A percentile compares a stretch with the other conserved stretches of the same genome.
Conservation (phyloP, 495 filamentous ascomycete genomes). For the Talaromyces borbonicus region DNA sequence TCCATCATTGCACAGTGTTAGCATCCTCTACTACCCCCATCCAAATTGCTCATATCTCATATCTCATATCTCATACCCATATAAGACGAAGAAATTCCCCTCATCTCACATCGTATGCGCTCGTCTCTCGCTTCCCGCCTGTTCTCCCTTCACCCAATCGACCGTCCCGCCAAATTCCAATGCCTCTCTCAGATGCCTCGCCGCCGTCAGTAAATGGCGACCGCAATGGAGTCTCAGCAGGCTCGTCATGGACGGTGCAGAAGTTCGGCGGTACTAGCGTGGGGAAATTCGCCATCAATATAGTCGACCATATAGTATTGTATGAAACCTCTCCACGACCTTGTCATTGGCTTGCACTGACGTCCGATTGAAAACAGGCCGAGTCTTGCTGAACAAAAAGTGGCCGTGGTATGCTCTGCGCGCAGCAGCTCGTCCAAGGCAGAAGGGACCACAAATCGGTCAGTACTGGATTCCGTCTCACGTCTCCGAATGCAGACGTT, state of each 20-base stretch:
- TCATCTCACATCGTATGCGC: too few relatives aligned
- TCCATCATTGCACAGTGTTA: too few relatives aligned
- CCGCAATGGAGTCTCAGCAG: neutral
- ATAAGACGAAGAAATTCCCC: too few relatives aligned
- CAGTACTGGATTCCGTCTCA: too few relatives aligned
- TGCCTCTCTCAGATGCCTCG: conserved; percentile 1
- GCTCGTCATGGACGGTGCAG: conserved; percentile 61
- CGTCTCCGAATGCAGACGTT: conserved; percentile 35
- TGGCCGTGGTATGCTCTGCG: conserved; percentile 89
- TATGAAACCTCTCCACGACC: conserved; percentile 25
- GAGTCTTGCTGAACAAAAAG: conserved; percentile 53
- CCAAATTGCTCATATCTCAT: too few relatives aligned
- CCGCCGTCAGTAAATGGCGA: conserved; percentile 7
- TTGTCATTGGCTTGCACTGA: neutral
- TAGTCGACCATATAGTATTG: conserved; percentile 66
- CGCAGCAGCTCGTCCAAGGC: conserved; percentile 81
- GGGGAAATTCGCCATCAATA: conserved; percentile 58
- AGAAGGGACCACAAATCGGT: conserved; percentile 92
- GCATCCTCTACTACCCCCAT: too few relatives aligned
- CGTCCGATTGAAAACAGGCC: conserved; percentile 38
- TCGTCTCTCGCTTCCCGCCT: too few relatives aligned
- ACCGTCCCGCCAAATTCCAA: too few relatives aligned
- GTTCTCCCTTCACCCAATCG: too few relatives aligned
- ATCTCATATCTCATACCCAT: too few relatives aligned
- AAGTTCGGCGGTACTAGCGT: conserved; percentile 77